These are phyloP conservation scores for Alternaria arborescens DNA, from an alignment of 2,329 filamentous ascomycete species.

Conservation along the genomic window DNA sequence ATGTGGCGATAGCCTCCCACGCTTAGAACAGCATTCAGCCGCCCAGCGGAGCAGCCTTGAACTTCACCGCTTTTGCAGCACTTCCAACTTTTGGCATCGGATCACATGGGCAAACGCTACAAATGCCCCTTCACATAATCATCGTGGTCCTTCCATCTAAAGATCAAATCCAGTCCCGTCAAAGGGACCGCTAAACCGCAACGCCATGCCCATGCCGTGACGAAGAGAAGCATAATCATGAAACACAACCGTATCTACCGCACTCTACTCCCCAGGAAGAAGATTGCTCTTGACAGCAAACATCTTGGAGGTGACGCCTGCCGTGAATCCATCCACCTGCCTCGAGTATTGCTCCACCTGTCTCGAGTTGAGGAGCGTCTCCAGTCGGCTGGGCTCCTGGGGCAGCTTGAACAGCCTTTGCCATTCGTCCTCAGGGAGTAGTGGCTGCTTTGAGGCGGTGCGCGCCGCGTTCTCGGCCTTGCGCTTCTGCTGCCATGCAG, in stretches of 20 bases:
- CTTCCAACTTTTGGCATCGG: conserved; percentile 19
- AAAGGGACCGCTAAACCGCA: conserved; percentile 41
- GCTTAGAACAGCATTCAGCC: conserved; percentile 27
- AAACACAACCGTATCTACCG: conserved; percentile 30
- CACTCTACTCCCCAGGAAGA: conserved; percentile 62
- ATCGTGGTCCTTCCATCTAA: conserved; percentile 25
- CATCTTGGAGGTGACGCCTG: conserved; percentile 94
- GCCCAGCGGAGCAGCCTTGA: conserved; percentile 11
- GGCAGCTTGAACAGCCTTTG: conserved; percentile 98
- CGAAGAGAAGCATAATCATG: conserved; percentile 45
- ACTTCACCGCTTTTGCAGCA: conserved; percentile 14
- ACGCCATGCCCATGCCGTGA: conserved; percentile 52
- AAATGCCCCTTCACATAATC: conserved; percentile 12
- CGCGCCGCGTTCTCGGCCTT: conserved; percentile 93
- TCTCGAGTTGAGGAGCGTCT: conserved; percentile 92
- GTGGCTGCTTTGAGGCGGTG: conserved; percentile 83
- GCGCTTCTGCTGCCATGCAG: conserved; percentile 94
- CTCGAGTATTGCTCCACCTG: conserved; percentile 98
- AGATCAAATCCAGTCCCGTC: conserved; percentile 29
- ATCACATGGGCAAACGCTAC: conserved; percentile 8
- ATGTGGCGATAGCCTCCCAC: conserved; percentile 26
- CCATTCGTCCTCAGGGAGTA: conserved; percentile 96
- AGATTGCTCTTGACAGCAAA: conserved; percentile 85
- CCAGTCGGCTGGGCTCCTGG: conserved; percentile 88
- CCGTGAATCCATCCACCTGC: conserved; percentile 96